Base-by-base conservation (phyloP, 2,329 filamentous ascomycete species). In the Phialophora expanda region DNA sequence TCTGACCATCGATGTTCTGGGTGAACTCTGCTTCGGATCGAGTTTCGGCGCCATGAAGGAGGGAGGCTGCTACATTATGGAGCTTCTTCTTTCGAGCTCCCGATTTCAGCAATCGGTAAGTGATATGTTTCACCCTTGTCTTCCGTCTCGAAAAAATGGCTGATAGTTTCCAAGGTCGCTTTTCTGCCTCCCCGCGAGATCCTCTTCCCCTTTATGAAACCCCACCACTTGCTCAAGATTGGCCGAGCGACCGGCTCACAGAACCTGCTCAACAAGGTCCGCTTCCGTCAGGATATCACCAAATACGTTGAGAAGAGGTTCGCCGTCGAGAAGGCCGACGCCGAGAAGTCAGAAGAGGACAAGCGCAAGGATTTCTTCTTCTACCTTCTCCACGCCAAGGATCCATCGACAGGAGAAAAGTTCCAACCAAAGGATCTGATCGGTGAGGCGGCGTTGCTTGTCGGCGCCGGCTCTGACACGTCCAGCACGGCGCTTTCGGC, bases 1-100 rank as follows among this genome's bases (percentile, higher is more conserved):
- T 74, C 72, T 84, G 44, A 78, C 80, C 11, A 81, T 84, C 66
- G 83, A 85, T 64, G 79, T 85, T 63, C 84, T 85, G 79, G 81
- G 81, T 12, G 81, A 81, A 56, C 70, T 81, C 44, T 78, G 76
- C 4, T 81, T 81, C 53, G 77, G 76, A 0, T 72, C 75, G 32
- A 71, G 73, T 4, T 80, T 79, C 54, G 69, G 75, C 9, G 77
- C 78, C 77, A 70, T 80, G 61, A 69, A 83, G 66, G 77, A 28
- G 80, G 82, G 69, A 79, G 79, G 2, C 79, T 81, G 69, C 73
- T 79, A 50, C 80, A 83, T 68, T 75, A 76, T 34, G 79, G 80
- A 78, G 66, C 74, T 76, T 17, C 58, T 66, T 22, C 17, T 71
- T 14, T 46, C 59, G 20, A 58, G 55, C 17, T 44, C 67, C 5